phyloP scores from a whole-genome alignment of 2,329 filamentous ascomycete species.

The Aspergillus tamarii region DNA sequence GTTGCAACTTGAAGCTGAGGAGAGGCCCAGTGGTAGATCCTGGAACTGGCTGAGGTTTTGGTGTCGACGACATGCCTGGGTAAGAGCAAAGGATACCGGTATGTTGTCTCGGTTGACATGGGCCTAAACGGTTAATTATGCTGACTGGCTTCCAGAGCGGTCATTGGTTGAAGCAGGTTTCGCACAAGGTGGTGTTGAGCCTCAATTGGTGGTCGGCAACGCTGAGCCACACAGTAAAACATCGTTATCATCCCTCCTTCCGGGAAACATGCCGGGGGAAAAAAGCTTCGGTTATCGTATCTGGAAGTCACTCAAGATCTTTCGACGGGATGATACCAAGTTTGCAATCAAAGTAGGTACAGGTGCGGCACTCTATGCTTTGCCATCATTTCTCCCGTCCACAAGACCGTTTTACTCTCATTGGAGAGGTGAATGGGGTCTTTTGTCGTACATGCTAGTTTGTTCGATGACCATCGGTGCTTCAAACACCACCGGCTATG shows the following conservation, averaged over 20 bases:
- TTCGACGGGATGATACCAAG: constrained; percentile 67
- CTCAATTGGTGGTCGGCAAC: constrained; percentile 7
- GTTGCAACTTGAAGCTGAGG: constrained; percentile 69
- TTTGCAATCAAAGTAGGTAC: constrained; percentile 94
- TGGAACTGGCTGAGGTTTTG: constrained; percentile 92
- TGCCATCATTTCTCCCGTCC: constrained; percentile 79
- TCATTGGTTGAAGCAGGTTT: constrained; percentile 13
- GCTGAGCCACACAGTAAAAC: neutral
- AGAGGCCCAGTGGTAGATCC: constrained; percentile 62
- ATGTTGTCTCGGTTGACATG: constrained; percentile 13
- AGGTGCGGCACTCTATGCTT: constrained; percentile 84
- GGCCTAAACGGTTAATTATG: neutral
- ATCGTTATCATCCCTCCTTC: neutral
- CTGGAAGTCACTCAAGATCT: constrained; percentile 58
- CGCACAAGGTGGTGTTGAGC: neutral
- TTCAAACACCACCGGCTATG: constrained; percentile 86
- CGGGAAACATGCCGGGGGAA: constrained; percentile 21
- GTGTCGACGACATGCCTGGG: constrained; percentile 42
- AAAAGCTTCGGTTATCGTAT: constrained; percentile 51
- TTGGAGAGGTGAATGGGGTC: constrained; percentile 95
- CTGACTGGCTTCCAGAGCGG: constrained; percentile 18
- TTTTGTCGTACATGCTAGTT: constrained; percentile 96
- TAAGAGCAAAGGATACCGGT: constrained; percentile 31
- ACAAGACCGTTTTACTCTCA: constrained; percentile 80
- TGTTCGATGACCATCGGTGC: constrained; percentile 97